A percentile compares a stretch with the other conserved stretches of the same genome.
Conservation (phyloP, 208 protist species). For the Leishmania braziliensis region DNA sequence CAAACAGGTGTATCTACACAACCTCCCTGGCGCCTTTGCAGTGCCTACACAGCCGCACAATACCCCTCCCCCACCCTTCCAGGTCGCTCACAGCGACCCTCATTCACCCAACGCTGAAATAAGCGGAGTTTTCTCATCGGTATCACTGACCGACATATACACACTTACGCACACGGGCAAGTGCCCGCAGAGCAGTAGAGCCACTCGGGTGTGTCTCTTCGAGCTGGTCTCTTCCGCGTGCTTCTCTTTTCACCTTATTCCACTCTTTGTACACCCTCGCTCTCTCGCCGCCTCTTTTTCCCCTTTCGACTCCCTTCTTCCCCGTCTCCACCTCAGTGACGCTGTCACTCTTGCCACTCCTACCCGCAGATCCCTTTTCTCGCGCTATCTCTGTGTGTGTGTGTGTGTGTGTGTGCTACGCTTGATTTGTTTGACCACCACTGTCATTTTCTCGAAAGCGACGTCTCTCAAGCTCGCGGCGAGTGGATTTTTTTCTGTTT, state of each 20-base stretch:
- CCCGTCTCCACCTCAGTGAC: background rate
- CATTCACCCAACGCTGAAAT: background rate
- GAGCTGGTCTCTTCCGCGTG: background rate
- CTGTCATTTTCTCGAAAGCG: background rate
- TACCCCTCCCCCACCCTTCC: background rate
- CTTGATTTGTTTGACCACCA: background rate
- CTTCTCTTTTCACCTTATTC: background rate
- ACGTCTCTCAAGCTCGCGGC: background rate
- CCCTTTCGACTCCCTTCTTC: background rate
- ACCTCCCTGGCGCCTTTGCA: background rate
- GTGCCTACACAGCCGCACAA: background rate
- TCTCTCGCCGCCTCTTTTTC: background rate
- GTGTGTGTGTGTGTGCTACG: background rate
- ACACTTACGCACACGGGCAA: background rate
- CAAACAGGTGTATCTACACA: background rate
- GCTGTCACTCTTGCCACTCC: background rate
- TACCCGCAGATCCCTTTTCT: background rate
- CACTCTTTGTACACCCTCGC: background rate
- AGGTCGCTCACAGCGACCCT: background rate
- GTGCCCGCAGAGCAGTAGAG: background rate
- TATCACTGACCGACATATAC: conserved; percentile 2
- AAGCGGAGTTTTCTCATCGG: background rate
- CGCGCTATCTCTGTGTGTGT: no score
- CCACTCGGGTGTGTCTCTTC: background rate
- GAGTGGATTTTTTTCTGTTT: background rate